These are phyloP conservation scores for Pyricularia grisea DNA, from an alignment of 2,329 filamentous ascomycete species.

Conservation along the genomic window DNA sequence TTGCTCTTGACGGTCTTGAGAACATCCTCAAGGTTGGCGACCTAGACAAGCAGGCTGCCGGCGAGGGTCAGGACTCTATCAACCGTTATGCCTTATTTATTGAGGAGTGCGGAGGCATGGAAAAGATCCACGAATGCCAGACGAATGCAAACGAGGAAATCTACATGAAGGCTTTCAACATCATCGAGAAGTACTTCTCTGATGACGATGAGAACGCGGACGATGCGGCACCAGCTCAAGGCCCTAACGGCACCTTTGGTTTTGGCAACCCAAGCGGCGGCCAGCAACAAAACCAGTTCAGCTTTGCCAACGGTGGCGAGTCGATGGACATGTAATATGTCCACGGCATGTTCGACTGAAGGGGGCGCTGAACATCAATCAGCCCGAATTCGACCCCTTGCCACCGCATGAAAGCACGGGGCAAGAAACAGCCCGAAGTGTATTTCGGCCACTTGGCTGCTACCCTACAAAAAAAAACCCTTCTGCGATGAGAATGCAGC, in stretches of 20 bases:
- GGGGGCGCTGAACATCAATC: background rate
- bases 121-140: constrained; percentile 99
- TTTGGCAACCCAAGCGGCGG: constrained; percentile 58
- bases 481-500: background rate
- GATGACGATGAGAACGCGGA: constrained; percentile 94
- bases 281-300: constrained; percentile 73
- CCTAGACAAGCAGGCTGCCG: constrained; percentile 88
- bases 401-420: background rate
- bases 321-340: constrained; percentile 54
- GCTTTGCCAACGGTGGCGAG: constrained; percentile 69
- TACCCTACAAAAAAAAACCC: background rate
- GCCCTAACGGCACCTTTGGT: constrained; percentile 65
- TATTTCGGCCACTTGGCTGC: background rate
- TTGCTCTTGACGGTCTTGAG: constrained; percentile 93
- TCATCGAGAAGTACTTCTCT: constrained; percentile 99
- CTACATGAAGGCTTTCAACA: constrained; percentile 99
- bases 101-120: constrained; percentile 97
- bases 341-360: background rate
- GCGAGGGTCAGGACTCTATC: constrained; percentile 66
- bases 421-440: background rate
- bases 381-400: background rate
- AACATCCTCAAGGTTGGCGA: constrained; percentile 99
- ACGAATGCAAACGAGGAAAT: constrained; percentile 99
- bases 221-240: constrained; percentile 61
- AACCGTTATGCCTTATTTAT: constrained; percentile 98